A percentile compares a stretch with the other conserved stretches of the same genome.
Evolutionary conservation across 441 rosid species (phyloP).

Genomic region (Erodium texanum): DNA sequence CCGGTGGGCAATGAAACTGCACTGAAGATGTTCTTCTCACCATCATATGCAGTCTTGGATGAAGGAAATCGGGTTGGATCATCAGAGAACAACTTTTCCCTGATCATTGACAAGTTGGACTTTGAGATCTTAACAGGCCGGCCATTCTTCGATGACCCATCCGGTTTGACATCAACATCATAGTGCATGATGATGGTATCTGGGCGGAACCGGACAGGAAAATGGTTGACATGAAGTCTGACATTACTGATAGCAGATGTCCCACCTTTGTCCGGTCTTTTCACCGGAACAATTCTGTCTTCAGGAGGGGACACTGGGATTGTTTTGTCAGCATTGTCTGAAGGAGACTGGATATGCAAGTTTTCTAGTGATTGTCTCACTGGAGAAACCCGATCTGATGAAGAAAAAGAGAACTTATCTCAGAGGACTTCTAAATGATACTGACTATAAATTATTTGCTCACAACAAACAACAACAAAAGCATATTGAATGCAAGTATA

Average conservation of each 20-base stretch:
- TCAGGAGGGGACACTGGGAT: not conserved
- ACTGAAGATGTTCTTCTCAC: constrained; percentile 81
- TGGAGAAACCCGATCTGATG: constrained; percentile 15
- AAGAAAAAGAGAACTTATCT: not conserved
- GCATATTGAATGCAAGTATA: not conserved
- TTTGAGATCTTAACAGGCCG: constrained; percentile 38
- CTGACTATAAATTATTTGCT: not conserved
- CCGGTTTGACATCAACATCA: constrained; percentile 51
- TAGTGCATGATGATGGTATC: constrained; percentile 48
- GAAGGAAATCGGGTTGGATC: constrained; percentile 40
- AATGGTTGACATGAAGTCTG: constrained; percentile 58
- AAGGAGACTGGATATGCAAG: constrained; percentile 15
- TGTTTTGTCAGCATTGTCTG: not conserved
- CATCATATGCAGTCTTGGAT: constrained; percentile 71
- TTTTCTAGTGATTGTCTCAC: constrained; percentile 14
- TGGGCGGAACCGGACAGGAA: constrained; percentile 41
- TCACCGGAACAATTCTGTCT: constrained; percentile 29
- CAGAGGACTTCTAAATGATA: not conserved
- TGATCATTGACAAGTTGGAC: constrained; percentile 34
- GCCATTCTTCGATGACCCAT: constrained; percentile 20
- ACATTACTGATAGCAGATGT: constrained; percentile 24
- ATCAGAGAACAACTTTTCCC: constrained; percentile 44
- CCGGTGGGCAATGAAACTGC: constrained; percentile 50
- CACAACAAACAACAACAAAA: not conserved
- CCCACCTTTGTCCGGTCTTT: constrained; percentile 68